Base-by-base conservation (phyloP, 2,329 filamentous ascomycete genomes). In the Hortaea werneckii region DNA sequence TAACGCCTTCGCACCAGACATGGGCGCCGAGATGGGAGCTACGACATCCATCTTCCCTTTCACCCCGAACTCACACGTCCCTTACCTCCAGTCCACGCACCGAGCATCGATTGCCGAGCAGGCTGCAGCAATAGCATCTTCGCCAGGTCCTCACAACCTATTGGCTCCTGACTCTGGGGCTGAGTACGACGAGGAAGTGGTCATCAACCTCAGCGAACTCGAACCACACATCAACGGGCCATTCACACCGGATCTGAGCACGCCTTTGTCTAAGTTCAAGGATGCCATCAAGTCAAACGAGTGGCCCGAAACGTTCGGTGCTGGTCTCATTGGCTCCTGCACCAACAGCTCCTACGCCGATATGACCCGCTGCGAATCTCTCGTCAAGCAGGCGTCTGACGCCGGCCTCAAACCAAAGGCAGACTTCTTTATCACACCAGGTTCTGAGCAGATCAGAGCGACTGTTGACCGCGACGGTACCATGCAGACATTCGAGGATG, bases 341-440 rank as follows among this genome's bases (percentile, higher is more conserved):
- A 98, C 92, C 42, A 98, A 98, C 76, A 94, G 87, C 66, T 96
- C 92, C 2, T 98, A 96, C 66, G 85, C 95, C 69, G 92, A 98
- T 65, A 98, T 98, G 92, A 94, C 89, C 32, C 83, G 90, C 50
- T 87, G 89, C 10, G 90, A 95, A 69, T 81, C 88, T 61, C 79
- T 98, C 46, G 87, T 96, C 48, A 89, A 89, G 67, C 89, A 95
- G 66, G 92, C 92, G 7, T 77, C 82, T 43, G 80, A 82, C 48
- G 92, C 88, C n/a, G 92, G 92, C 10, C 74, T 98, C 49, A 86
- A 87, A 70, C 88, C 92, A 35, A 87, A 83, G 58, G 80, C 87
- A 2, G 85, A 89, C 62, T 95, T 98, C 70, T 95, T 94, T 69
- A 85, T 98, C 61, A 95, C 92, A 0, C 92, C 92, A 1, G 92